Conservation (phyloP, 2,329 filamentous ascomycete species). For the Tolypocladium amazonense region DNA sequence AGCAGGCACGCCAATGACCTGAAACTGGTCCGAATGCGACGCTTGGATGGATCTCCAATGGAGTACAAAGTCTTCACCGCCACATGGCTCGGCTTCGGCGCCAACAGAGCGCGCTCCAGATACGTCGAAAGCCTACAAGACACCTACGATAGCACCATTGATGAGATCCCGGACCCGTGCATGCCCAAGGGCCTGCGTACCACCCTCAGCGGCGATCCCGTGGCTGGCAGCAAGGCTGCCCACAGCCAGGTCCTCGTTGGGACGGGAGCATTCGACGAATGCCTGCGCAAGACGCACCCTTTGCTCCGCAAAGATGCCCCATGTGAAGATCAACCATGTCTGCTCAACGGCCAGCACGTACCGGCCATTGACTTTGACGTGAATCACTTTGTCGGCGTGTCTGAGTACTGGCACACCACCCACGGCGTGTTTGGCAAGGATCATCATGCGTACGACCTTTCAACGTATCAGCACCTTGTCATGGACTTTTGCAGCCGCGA, state of each 20-base stretch:
- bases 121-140: conserved; percentile 72
- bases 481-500: conserved; percentile 74
- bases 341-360: conserved; percentile 84
- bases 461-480: conserved; percentile 78
- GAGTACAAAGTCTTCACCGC: conserved; percentile 92
- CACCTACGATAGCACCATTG: conserved; percentile 44
- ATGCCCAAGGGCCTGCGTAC: conserved; percentile 68
- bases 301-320: conserved; percentile 81
- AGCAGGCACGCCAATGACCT: conserved; percentile 83
- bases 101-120: conserved; percentile 77
- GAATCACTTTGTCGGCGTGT: conserved; percentile 96
- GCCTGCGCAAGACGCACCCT: conserved; percentile 70
- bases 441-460: conserved; percentile 79
- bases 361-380: conserved; percentile 94
- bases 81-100: conserved; percentile 96
- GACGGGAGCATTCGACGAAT: conserved; percentile 80
- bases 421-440: conserved; percentile 81
- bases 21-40: conserved; percentile 75
- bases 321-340: conserved; percentile 73
- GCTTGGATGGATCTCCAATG: conserved; percentile 61
- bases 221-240: conserved; percentile 23
- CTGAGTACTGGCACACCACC: conserved; percentile 98
- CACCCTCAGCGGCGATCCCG: conserved; percentile 55
- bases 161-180: conserved; percentile 82
- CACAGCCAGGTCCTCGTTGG: conserved; percentile 55